Evolutionary conservation across 306 rosid species (phyloP).

Genomic region (Glycyrrhiza uralensis): DNA sequence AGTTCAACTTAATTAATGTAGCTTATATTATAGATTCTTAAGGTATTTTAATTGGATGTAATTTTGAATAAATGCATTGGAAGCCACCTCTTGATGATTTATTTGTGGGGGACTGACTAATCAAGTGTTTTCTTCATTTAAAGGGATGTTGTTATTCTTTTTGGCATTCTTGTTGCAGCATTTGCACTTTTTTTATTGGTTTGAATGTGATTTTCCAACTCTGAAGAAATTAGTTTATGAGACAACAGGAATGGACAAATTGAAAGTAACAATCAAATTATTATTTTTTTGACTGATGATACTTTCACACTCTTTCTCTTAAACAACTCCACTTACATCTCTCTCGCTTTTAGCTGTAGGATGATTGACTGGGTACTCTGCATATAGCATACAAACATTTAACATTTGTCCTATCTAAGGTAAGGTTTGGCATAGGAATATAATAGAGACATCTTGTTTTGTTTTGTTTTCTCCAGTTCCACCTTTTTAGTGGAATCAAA

Average conservation of each 20-base stretch:
- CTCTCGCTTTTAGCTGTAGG: background rate
- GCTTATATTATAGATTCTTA: background rate
- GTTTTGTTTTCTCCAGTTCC: background rate
- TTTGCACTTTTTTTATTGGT: background rate
- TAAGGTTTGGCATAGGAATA: no score
- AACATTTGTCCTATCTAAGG: background rate
- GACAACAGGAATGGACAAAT: background rate
- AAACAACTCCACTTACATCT: background rate
- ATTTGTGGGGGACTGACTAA: background rate
- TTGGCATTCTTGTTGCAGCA: background rate
- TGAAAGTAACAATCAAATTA: conserved; percentile 1
- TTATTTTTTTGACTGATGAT: background rate
- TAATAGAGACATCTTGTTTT: no score
- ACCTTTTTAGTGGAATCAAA: background rate
- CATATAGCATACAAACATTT: background rate
- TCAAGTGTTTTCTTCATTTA: background rate
- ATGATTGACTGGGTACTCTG: background rate
- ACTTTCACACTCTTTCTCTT: background rate
- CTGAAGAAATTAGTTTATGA: background rate
- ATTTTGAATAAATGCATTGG: conserved; percentile 33
- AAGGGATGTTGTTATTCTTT: conserved; percentile 1
- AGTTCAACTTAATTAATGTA: background rate
- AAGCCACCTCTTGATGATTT: background rate
- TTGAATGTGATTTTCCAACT: background rate
- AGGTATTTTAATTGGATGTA: conserved; percentile 2